These are phyloP conservation scores for Pseudozyma tsukubaensis DNA, from an alignment of 1,284 basidiomycete genomes.

Conservation along the genomic window DNA sequence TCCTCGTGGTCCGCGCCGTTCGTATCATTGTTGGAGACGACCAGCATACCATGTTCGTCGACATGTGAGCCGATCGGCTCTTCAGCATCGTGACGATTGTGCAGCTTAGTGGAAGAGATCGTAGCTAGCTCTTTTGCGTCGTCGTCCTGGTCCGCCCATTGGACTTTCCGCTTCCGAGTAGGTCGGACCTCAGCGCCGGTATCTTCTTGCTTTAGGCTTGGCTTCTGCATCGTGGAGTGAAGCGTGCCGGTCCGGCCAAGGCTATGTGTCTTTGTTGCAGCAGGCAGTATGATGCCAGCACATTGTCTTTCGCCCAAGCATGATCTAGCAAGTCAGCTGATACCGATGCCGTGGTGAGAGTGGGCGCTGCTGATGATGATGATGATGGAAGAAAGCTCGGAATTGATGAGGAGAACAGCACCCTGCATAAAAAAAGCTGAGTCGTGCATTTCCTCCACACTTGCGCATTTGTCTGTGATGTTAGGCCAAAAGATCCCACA, in stretches of 20 bases:
- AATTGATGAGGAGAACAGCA: conserved; percentile 1
- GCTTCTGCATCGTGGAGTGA: conserved; percentile 14
- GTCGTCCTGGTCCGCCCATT: conserved; percentile 45
- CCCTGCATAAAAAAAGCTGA: conserved; percentile 5
- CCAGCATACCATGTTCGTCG: conserved; percentile 33
- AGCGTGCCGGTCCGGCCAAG: no score
- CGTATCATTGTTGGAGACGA: neutral
- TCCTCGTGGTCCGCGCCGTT: neutral
- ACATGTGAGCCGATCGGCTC: conserved; percentile 8
- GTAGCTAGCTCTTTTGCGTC: conserved; percentile 5
- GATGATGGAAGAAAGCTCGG: neutral
- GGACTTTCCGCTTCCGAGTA: conserved; percentile 43
- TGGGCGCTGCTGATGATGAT: no score
- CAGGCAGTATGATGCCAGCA: neutral
- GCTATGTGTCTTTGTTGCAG: conserved; percentile 8
- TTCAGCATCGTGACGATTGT: neutral
- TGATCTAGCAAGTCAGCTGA: neutral
- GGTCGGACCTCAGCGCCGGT: neutral
- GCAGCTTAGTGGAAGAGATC: neutral
- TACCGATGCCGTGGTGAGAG: neutral
- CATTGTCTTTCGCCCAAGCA: neutral
- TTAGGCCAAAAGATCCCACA: neutral
- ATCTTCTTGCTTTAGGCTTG: conserved; percentile 14
- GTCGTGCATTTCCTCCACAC: conserved; percentile 11
- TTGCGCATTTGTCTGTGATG: neutral